phyloP scores from a whole-genome alignment of 2,329 filamentous ascomycete genomes.

The Apiospora pterosperma region DNA sequence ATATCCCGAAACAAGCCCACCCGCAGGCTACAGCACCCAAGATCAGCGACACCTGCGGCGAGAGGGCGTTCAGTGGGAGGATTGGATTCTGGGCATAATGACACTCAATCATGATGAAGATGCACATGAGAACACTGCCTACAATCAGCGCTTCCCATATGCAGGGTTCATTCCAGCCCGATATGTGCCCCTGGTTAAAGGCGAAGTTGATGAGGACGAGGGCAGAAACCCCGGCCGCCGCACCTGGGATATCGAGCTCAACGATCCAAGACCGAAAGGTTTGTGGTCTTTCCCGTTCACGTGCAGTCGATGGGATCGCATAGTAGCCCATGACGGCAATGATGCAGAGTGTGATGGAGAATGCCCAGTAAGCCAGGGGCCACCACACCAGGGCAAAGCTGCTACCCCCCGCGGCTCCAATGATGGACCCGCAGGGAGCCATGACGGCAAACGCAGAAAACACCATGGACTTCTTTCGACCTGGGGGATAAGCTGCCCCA shows the following conservation, averaged over 20 bases:
- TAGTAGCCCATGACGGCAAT: conserved; percentile 29
- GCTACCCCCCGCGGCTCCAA: conserved; percentile 37
- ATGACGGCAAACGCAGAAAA: conserved; percentile 50
- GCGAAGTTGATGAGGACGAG: conserved; percentile 64
- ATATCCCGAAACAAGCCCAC: conserved; percentile 39
- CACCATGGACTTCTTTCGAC: conserved; percentile 56
- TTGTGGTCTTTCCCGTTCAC: conserved; percentile 13
- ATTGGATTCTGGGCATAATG: conserved; percentile 40
- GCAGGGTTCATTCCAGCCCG: conserved; percentile 55
- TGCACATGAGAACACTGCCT: conserved; percentile 48
- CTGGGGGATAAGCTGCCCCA: conserved; percentile 53
- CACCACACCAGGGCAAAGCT: conserved; percentile 41
- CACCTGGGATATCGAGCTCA: conserved; percentile 38
- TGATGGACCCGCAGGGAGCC: conserved; percentile 42
- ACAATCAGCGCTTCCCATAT: conserved; percentile 56
- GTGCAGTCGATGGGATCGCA: conserved; percentile 30
- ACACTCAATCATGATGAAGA: conserved; percentile 56
- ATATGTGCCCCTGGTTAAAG: conserved; percentile 62
- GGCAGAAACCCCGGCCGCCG: conserved; percentile 44
- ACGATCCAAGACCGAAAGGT: conserved; percentile 16
- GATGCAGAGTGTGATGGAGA: conserved; percentile 31
- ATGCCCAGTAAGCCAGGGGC: conserved; percentile 46
- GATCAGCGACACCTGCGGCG: conserved; percentile 40
- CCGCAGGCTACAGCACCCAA: conserved; percentile 39
- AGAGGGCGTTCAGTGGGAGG: conserved; percentile 44